A percentile compares a stretch with the other conserved stretches of the same genome.
These are phyloP conservation scores for Auriscalpium vulgare DNA, from an alignment of 768 basidiomycete species.

Conservation along the genomic window DNA sequence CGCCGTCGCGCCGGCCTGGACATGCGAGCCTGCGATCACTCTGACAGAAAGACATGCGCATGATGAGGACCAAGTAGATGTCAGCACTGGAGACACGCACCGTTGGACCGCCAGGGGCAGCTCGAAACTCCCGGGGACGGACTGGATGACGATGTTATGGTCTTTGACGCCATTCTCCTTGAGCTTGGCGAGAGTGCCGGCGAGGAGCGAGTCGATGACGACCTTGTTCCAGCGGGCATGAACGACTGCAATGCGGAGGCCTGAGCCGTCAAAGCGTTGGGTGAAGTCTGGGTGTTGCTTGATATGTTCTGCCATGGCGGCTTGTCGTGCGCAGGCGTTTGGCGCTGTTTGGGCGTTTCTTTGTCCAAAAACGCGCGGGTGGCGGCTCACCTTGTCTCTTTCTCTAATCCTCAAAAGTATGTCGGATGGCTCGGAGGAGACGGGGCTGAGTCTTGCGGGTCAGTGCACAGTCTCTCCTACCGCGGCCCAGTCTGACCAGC, in stretches of 20 bases:
- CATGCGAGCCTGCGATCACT: conserved; percentile 80
- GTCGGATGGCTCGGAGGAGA: not conserved
- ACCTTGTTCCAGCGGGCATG: conserved; percentile 93
- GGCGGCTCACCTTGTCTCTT: not conserved
- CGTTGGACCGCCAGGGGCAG: conserved; percentile 78
- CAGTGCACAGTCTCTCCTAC: conserved; percentile 18
- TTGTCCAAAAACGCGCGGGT: not conserved
- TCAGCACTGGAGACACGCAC: conserved; percentile 36
- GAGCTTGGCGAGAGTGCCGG: conserved; percentile 73
- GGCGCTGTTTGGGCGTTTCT: conserved; percentile 9
- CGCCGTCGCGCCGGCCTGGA: conserved; percentile 71
- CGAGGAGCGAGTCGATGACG: conserved; percentile 79
- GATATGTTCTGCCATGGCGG: conserved; percentile 38
- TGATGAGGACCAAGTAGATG: conserved; percentile 1
- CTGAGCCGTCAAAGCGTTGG: conserved; percentile 66
- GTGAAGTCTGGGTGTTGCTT: conserved; percentile 67
- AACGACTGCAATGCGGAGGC: conserved; percentile 82
- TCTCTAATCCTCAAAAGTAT: not conserved
- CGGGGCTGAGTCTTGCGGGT: conserved; percentile 47
- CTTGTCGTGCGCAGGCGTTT: conserved; percentile 17
- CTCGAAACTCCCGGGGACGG: conserved; percentile 93
- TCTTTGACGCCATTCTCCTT: conserved; percentile 83
- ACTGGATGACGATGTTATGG: conserved; percentile 82
- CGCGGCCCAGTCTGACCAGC: not conserved
- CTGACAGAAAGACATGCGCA: conserved; percentile 32